Base-by-base conservation (phyloP, 192 early-diverging fungal genomes). In the Jimgerdemannia lactiflua region DNA sequence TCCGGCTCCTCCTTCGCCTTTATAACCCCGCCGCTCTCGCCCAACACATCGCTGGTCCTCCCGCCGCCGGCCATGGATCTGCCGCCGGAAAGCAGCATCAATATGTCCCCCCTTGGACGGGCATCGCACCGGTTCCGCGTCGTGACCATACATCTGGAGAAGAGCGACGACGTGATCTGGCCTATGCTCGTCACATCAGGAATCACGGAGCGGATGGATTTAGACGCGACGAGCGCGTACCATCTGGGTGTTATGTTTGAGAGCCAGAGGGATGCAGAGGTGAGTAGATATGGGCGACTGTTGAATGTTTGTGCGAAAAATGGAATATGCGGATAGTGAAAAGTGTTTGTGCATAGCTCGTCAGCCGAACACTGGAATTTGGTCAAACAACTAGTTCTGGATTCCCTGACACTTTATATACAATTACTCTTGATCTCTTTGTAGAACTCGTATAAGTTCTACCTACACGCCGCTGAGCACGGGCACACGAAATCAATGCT, bases 121-220 rank as follows among this genome's bases (percentile, higher is more conserved):
- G 54, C 49, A 9, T 70, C 39, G 14, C 72, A 78, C 29, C 75
- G 73, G 39, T 82, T 79, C 29, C 67, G 77, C 64, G 59, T 79
- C 14, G 64, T 82, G 6, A 82, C 81, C 14, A 70, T 82, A 65
- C 81, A 82, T 71, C 74, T 82, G 7, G 81, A 82, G 71, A 82
- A 82, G 70, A 75, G 71, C 19, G 71, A 82, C 39, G 74, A 77
- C 8, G 70, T 69, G 4, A 72, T 75, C 19, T 82, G 81, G 81
- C 75, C 75, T 18, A 71, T 78, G 4, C 81, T 78, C 4, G 65
- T 82, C 70, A 69, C 77, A 7, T 70, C 74, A n/a, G 74, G 78
- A 2, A 42, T 76, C 4, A 18, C 19, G 2, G 41, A 71, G 8
- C 4, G 67, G 8, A 76, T 79, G 65, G 75, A 79, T 2, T 59